Evolutionary conservation across 2,329 filamentous ascomycete species (phyloP), one percentile per base, ranked within the genome.

Genomic region (Claviceps africana): DNA sequence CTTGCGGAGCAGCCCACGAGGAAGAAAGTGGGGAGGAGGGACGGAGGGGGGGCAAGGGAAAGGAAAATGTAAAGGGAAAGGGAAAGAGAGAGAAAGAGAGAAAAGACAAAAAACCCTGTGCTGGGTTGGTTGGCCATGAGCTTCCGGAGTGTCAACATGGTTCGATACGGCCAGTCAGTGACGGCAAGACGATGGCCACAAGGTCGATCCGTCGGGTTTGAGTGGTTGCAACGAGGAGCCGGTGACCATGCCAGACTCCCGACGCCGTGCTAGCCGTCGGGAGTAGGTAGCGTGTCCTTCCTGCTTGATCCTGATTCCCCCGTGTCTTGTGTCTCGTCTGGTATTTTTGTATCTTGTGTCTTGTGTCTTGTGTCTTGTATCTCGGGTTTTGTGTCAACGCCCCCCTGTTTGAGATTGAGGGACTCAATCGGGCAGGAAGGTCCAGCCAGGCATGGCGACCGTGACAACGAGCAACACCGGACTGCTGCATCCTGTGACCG

Each of bases 121-220:
- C 33, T 9, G 28, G 33, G 33, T 25, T 17, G 35, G 17, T 22
- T n/a, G 19, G 21, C 7, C 31, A 37, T 19, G 21, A 33, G 25
- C n/a, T 17, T 15, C 28, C 40, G 7, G 19, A 47, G 2, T 35
- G 28, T 6, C 33, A 25, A 19, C 33, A 3, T 40, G 49, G 31
- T 50, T 13, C 21, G 42, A 45, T 28, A 47, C 35, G 31, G 3
- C 10, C 48, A 48, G 49, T 40, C 55, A 56, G 51, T 56, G 56
- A 56, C 51, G 60, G 58, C 53, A 51, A 55, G 51, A 51, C 54
- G 47, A 55, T 49, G 54, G 56, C 59, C 64, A 65, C 61, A 65
- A 57, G 61, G 62, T 55, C 51, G 39, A 48, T 60, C 56, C 57
- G 58, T 54, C 61, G 61, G 58, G 60, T 64, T 58, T 55, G 60